A percentile compares a stretch with the other conserved stretches of the same genome.
Conservation (phyloP, 164 flowering plant species). For the Sedum album region DNA sequence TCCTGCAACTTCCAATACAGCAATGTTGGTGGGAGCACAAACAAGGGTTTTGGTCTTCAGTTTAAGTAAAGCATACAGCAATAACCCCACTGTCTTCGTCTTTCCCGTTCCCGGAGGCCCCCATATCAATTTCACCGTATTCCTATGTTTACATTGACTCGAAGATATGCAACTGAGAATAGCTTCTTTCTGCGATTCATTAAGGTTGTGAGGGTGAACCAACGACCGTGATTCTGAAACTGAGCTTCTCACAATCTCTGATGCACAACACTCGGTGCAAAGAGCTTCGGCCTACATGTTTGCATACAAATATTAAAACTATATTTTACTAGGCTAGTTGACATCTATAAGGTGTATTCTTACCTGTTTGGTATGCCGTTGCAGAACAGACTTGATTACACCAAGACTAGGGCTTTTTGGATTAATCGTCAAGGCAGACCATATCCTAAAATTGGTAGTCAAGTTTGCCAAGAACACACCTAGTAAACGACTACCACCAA, state of each 20-base stretch:
- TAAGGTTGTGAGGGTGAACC: neutral
- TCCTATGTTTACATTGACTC: neutral
- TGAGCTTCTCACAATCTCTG: too few species aligned
- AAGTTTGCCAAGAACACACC: constrained; percentile 9
- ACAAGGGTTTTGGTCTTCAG: constrained; percentile 15
- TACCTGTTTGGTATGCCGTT: neutral
- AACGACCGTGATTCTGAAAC: neutral
- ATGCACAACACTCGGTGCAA: neutral
- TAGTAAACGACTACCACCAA: neutral
- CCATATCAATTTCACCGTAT: constrained; percentile 20
- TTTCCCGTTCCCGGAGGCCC: constrained; percentile 45
- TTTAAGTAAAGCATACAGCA: constrained; percentile 14
- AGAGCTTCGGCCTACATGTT: constrained; percentile 6
- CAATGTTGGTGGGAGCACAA: constrained; percentile 19
- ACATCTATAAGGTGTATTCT: neutral
- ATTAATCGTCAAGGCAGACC: constrained; percentile 7
- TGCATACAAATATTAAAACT: neutral
- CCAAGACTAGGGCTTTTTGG: neutral
- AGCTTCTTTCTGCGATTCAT: constrained; percentile 13
- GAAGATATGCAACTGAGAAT: constrained; percentile 11
- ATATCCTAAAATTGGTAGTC: constrained; percentile 14
- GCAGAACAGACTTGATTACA: neutral
- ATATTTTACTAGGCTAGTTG: neutral
- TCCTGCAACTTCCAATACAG: constrained; percentile 12
- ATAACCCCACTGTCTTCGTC: constrained; percentile 22